Evolutionary conservation across 768 basidiomycete species (phyloP), one percentile per base, ranked within the genome.

Genomic region (Sutorius australiensis): DNA sequence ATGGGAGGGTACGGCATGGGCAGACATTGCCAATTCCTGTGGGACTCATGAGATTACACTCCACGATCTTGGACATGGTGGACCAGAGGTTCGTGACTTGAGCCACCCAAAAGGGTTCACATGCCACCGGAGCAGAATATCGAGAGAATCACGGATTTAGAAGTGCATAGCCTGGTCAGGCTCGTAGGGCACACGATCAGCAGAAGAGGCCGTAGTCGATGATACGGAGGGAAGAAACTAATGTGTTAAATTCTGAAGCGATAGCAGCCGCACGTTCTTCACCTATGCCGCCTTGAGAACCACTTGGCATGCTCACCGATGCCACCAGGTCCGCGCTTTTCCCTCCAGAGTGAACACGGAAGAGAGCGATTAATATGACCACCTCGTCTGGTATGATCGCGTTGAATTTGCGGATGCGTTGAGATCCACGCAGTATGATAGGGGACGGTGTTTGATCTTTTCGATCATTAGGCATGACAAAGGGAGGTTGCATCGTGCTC

Each of bases 241-340:
- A 76, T 2, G 66, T 56, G 14, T 78, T 65, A 55, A 91, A 90
- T 48, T 81, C 79, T 51, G 67, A 65, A 53, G 69, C 65, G 34
- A 54, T 65, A 63, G 36, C 71, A 62, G 27, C 67, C 69, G 50
- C 54, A 24, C 17, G 42, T 46, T 73, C 71, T 54, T 69, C 62
- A n/a, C 61, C 68, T 36, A 80, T 74, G 31, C 50, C 33, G 14
- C 42, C 53, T 21, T 39, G 46, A 16, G 43, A 38, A 39, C 73
- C 76, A 50, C 79, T 77, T 30, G 95, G 95, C 19, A 89, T 78
- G 69, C 95, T 98, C 64, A 86, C 86, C 16, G 89, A 87, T 55
- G 90, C 77, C 28, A 97, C 87, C 19, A 99, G 67, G 66, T 99
- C 97, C 6, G 86, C 80, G 32, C 76, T 75, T 67, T 89, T 89